These are phyloP conservation scores for Calycina herbarum DNA, from an alignment of 2,329 filamentous ascomycete species.

Conservation along the genomic window DNA sequence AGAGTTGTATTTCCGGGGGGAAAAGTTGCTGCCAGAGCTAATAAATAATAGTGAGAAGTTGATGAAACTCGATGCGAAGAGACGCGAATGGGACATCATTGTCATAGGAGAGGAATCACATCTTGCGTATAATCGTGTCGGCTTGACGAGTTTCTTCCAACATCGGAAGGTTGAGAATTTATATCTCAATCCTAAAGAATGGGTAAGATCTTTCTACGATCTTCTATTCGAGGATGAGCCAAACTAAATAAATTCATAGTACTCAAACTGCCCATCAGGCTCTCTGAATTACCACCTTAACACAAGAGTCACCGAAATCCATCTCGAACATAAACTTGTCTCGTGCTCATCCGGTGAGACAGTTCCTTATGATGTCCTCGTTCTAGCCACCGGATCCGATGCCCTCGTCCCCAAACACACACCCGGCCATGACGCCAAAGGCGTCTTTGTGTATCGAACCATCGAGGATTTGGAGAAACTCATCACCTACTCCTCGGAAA, in stretches of 20 bases:
- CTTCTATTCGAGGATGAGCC: neutral
- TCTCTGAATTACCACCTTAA: conserved; percentile 75
- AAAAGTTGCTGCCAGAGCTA: neutral
- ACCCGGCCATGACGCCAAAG: conserved; percentile 75
- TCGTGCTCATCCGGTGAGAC: conserved; percentile 67
- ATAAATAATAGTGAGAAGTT: conserved; percentile 70
- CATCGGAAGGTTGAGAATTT: conserved; percentile 82
- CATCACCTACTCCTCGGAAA: conserved; percentile 68
- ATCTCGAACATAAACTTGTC: conserved; percentile 64
- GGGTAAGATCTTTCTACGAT: conserved; percentile 53
- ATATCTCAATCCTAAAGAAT: conserved; percentile 83
- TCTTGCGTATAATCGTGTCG: conserved; percentile 88
- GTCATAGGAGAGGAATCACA: conserved; percentile 88
- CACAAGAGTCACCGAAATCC: conserved; percentile 68
- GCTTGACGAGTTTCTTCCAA: conserved; percentile 84
- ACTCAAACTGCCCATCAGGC: conserved; percentile 49
- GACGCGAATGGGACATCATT: conserved; percentile 74
- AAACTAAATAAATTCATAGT: conserved; percentile 22
- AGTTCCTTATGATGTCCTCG: conserved; percentile 76
- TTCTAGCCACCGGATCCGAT: conserved; percentile 84
- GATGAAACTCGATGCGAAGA: conserved; percentile 76
- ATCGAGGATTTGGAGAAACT: conserved; percentile 78
- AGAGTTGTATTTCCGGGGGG: neutral
- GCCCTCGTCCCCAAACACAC: conserved; percentile 69
- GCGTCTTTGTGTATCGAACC: conserved; percentile 86